phyloP scores from a whole-genome alignment of 768 basidiomycete genomes.

The Lactarius sp. region DNA sequence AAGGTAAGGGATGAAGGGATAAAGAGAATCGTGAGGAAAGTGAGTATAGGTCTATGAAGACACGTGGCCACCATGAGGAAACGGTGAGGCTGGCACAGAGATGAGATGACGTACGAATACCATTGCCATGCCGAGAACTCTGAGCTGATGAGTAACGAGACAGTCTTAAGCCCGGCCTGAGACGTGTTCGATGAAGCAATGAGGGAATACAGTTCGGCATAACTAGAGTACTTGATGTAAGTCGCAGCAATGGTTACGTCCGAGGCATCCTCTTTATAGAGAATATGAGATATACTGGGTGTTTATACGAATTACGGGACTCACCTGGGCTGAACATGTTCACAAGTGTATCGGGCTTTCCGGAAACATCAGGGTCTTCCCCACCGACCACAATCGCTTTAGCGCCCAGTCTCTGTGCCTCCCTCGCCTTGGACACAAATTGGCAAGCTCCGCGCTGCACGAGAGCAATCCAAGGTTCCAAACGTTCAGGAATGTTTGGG shows the following conservation, averaged over 20 bases:
- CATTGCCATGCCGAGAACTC: slow-evolving; percentile 87
- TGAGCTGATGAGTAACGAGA: slow-evolving; percentile 71
- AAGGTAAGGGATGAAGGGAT: slow-evolving; percentile 89
- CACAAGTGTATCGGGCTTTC: slow-evolving; percentile 69
- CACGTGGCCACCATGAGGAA: slow-evolving; percentile 16
- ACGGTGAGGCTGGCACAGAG: slow-evolving; percentile 5
- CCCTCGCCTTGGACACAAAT: slow-evolving; percentile 77
- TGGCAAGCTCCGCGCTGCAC: slow-evolving; percentile 87
- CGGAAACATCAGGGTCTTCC: slow-evolving; percentile 56
- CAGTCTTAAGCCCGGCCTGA: slow-evolving; percentile 68
- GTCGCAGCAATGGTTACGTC: slow-evolving; percentile 82
- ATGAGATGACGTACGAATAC: slow-evolving; percentile 64
- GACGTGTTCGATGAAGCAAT: slow-evolving; percentile 73
- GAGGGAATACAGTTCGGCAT: slow-evolving; percentile 60
- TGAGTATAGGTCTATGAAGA: slow-evolving; percentile 65
- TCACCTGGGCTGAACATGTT: slow-evolving; percentile 93
- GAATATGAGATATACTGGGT: slow-evolving; percentile 11
- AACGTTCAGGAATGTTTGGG: slow-evolving; percentile 48
- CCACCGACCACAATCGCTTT: slow-evolving; percentile 92
- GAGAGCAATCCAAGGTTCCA: slow-evolving; percentile 84
- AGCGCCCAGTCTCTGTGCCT: slow-evolving; percentile 59
- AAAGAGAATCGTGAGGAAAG: slow-evolving; percentile 81
- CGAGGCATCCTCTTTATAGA: slow-evolving; percentile 65
- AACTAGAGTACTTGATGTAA: slow-evolving; percentile 84
- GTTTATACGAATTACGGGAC: slow-evolving; percentile 18